Percentiles rank a stretch among this genome's conserved stretches.
These are phyloP conservation scores for Fusarium sp. DNA, from an alignment of 2,329 filamentous ascomycete genomes.

Conservation along the genomic window DNA sequence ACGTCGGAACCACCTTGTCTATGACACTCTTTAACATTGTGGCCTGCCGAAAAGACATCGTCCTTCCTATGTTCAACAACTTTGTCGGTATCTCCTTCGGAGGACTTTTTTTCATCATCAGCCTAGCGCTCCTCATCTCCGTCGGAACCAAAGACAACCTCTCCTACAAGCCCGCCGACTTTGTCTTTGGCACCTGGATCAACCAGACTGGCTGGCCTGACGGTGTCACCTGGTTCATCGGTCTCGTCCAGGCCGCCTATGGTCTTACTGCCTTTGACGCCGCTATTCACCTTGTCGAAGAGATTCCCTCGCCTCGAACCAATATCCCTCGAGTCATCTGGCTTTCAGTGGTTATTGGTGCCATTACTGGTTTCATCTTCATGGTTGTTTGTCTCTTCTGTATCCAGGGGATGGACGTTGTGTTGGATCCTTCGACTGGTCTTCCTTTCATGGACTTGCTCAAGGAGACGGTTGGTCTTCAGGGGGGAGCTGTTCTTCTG, in stretches of 20 bases:
- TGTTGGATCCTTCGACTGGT: conserved; percentile 55
- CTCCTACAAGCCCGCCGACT: conserved; percentile 61
- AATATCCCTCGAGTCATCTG: conserved; percentile 66
- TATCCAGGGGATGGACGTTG: conserved; percentile 58
- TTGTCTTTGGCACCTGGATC: conserved; percentile 65
- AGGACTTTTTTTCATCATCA: conserved; percentile 64
- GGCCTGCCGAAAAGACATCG: conserved; percentile 58
- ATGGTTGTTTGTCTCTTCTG: conserved; percentile 65
- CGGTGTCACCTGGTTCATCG: conserved; percentile 69
- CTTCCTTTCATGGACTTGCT: conserved; percentile 64
- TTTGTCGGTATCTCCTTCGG: conserved; percentile 66
- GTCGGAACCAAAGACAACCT: conserved; percentile 60
- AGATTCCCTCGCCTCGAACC: conserved; percentile 64
- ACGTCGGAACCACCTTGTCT: conserved; percentile 60
- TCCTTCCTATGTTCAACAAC: conserved; percentile 65
- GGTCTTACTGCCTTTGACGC: conserved; percentile 66
- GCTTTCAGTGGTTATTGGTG: conserved; percentile 62
- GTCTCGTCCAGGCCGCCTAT: conserved; percentile 68
- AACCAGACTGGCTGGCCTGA: conserved; percentile 63
- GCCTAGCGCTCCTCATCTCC: conserved; percentile 63
- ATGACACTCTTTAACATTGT: conserved; percentile 65
- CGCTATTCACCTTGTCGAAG: conserved; percentile 70
- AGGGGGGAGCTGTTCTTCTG: conserved; percentile 59
- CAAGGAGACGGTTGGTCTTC: conserved; percentile 49
- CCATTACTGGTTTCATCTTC: conserved; percentile 63